Percentiles rank a stretch among this genome's conserved stretches.
phyloP scores from a whole-genome alignment of 2,329 filamentous ascomycete genomes.

The Huntiella moniliformis region DNA sequence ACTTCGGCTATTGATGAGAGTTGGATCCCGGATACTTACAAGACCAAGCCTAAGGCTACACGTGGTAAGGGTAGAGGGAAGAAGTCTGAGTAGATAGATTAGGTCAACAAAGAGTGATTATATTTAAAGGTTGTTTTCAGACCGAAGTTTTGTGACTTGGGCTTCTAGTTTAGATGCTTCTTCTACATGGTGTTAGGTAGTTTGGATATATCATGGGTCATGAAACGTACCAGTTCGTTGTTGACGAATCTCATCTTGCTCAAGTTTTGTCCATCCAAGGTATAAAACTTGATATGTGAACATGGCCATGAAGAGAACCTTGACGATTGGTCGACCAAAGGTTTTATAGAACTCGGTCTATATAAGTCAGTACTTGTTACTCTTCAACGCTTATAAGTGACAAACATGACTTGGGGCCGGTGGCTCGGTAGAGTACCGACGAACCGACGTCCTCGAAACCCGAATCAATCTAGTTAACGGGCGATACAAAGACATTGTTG shows the following conservation, averaged over 20 bases:
- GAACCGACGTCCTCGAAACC: too few relatives aligned
- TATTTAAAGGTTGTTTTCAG: slow-evolving; percentile 6
- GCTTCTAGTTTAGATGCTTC: slow-evolving; percentile 3
- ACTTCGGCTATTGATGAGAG: slow-evolving; percentile 67
- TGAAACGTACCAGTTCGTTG: slow-evolving; percentile 3
- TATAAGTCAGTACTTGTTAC: neutral
- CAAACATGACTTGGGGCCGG: slow-evolving; percentile 9
- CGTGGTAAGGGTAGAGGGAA: slow-evolving; percentile 41
- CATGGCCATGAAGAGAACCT: slow-evolving; percentile 55
- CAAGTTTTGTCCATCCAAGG: slow-evolving; percentile 55
- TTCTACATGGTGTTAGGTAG: slow-evolving; percentile 1
- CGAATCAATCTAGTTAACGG: too few relatives aligned
- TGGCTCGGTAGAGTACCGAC: slow-evolving; percentile 7
- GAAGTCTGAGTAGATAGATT: slow-evolving; percentile 14
- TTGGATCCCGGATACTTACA: slow-evolving; percentile 82
- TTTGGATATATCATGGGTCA: neutral
- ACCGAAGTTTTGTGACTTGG: slow-evolving; percentile 3
- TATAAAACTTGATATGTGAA: slow-evolving; percentile 65
- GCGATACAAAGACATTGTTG: too few relatives aligned
- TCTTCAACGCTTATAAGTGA: neutral
- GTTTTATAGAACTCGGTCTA: slow-evolving; percentile 54
- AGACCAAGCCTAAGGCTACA: slow-evolving; percentile 63
- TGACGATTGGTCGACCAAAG: slow-evolving; percentile 54
- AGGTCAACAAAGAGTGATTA: neutral
- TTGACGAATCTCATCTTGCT: slow-evolving; percentile 41